A percentile compares a stretch with the other conserved stretches of the same genome.
Evolutionary conservation across 192 early-diverging fungal genomes (phyloP).

Genomic region (Lobulomyces angularis): DNA sequence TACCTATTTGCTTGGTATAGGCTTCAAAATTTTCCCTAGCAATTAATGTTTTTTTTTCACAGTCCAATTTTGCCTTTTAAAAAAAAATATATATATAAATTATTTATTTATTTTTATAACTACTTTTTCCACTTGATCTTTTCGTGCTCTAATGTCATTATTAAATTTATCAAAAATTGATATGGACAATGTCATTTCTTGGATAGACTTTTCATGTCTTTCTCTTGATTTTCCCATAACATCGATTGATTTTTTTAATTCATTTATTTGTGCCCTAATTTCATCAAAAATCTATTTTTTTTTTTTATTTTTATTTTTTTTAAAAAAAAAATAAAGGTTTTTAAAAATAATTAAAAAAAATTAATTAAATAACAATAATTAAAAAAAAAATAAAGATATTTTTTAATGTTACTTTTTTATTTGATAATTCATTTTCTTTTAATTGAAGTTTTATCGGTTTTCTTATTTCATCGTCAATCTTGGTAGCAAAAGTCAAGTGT

Average conservation of each 20-base stretch:
- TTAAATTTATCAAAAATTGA: conserved; percentile 15
- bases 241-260: conserved; percentile 14
- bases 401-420: too few species aligned
- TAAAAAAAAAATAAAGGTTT: too few species aligned
- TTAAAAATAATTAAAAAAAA: too few species aligned
- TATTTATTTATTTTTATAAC: not conserved
- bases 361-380: too few species aligned
- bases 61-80: conserved; percentile 13
- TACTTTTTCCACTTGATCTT: conserved; percentile 19
- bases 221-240: conserved; percentile 20
- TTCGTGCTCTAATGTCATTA: conserved; percentile 19
- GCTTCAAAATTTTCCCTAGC: conserved; percentile 16
- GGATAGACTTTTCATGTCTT: conserved; percentile 23
- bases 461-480: conserved; percentile 24
- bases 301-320: too few species aligned
- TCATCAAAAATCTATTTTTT: conserved; percentile 25
- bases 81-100: conserved; percentile 1
- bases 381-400: too few species aligned
- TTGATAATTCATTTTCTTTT: conserved; percentile 24
- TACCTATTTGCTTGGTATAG: conserved; percentile 25
- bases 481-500: conserved; percentile 11
- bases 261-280: conserved; percentile 13
- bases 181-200: conserved; percentile 20
- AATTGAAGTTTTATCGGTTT: conserved; percentile 20
- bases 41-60: conserved; percentile 24